Conservation (phyloP, 129 eudicot species). For the Apium graveolens region DNA sequence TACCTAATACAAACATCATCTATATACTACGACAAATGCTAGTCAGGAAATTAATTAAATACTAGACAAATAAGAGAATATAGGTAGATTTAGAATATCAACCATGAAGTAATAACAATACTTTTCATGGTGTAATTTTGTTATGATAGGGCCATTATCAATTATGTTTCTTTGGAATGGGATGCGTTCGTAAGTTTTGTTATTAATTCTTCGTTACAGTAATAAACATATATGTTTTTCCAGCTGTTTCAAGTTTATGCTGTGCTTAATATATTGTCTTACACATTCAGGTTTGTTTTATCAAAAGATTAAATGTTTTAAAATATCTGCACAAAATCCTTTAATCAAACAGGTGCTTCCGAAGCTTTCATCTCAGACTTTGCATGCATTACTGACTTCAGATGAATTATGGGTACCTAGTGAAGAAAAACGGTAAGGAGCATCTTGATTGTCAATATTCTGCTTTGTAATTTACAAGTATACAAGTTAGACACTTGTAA, state of each 20-base stretch:
- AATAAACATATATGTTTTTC: neutral
- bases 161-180: neutral
- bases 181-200: neutral
- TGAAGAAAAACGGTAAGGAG: constrained; percentile 85
- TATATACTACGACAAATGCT: neutral
- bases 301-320: neutral
- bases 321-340: constrained; percentile 6
- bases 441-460: neutral
- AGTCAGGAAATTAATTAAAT: neutral
- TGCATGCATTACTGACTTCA: constrained; percentile 85
- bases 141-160: neutral
- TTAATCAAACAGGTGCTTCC: constrained; percentile 68
- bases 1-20: neutral
- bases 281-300: neutral
- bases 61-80: neutral
- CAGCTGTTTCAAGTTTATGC: neutral
- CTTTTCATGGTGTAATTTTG: neutral
- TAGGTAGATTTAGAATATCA: neutral
- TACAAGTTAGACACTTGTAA: constrained; percentile 7
- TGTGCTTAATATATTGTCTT: neutral
- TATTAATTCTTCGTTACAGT: neutral
- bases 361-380: constrained; percentile 86
- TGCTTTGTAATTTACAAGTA: neutral
- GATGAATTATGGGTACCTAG: constrained; percentile 93
- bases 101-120: neutral